Evolutionary conservation across 805 yeast genomes (phyloP).

Genomic region (Hanseniaspora lachancei): DNA sequence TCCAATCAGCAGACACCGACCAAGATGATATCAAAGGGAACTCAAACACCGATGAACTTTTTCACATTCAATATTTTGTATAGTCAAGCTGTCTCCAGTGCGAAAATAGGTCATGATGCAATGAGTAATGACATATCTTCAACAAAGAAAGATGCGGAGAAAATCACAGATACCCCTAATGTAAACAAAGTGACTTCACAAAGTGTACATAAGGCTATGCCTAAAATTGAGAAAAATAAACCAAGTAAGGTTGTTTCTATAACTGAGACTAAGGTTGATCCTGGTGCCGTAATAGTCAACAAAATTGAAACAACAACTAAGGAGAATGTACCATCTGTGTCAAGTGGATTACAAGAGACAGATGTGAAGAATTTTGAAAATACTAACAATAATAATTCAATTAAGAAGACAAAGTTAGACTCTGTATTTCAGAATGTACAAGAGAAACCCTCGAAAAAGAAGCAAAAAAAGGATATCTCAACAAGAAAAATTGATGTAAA

Average conservation of each 20-base stretch:
- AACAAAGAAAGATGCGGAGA: not conserved
- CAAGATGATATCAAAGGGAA: not conserved
- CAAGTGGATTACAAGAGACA: no score
- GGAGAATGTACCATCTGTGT: no score
- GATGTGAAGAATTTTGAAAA: no score
- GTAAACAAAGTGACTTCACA: not conserved
- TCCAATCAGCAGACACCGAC: not conserved
- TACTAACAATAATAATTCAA: no score
- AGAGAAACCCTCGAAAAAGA: no score
- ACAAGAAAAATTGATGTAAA: not conserved
- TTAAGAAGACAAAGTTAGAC: no score
- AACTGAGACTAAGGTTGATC: no score
- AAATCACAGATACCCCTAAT: not conserved
- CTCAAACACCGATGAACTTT: constrained; percentile 6
- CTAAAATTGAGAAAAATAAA: not conserved
- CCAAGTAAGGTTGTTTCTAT: not conserved
- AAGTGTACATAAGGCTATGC: not conserved
- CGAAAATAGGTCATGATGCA: not conserved
- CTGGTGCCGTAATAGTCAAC: no score
- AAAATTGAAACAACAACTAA: no score
- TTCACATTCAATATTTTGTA: not conserved
- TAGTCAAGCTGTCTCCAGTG: not conserved
- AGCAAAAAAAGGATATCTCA: not conserved
- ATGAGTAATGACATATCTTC: not conserved
- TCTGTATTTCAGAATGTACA: no score